phyloP scores from a whole-genome alignment of 805 yeast genomes.

The Cyberlindnera lachancei region DNA sequence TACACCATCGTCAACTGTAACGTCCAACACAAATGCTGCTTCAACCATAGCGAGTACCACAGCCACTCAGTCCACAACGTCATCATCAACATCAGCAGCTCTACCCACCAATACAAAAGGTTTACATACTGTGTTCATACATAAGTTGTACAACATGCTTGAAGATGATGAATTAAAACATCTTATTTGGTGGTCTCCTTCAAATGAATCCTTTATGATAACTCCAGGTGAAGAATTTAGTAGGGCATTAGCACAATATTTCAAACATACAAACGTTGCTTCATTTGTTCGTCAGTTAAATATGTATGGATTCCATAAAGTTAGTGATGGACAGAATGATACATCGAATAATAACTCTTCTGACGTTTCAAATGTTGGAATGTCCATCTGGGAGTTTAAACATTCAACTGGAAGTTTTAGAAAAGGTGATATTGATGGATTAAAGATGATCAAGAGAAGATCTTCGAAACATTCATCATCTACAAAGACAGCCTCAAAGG shows the following conservation, averaged over 20 bases:
- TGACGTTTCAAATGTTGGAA: slow-evolving; percentile 5
- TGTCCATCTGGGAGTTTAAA: slow-evolving; percentile 72
- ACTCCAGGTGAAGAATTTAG: slow-evolving; percentile 83
- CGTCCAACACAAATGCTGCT: no score
- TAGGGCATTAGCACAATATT: slow-evolving; percentile 55
- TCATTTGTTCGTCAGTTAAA: slow-evolving; percentile 73
- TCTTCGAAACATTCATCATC: slow-evolving; percentile 36
- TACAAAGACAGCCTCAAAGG: no score
- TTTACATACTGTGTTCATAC: slow-evolving; percentile 60
- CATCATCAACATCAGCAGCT: neutral
- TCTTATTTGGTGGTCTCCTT: slow-evolving; percentile 78
- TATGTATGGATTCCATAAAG: slow-evolving; percentile 67
- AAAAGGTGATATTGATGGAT: slow-evolving; percentile 70
- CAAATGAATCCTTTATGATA: slow-evolving; percentile 69
- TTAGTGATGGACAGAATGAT: slow-evolving; percentile 29
- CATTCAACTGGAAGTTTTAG: slow-evolving; percentile 74
- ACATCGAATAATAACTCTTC: neutral
- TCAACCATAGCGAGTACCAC: no score
- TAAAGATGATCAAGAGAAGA: slow-evolving; percentile 73
- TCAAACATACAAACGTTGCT: slow-evolving; percentile 76
- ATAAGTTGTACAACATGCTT: slow-evolving; percentile 84
- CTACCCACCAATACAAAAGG: slow-evolving; percentile 22
- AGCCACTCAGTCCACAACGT: neutral
- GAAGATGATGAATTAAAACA: slow-evolving; percentile 68
- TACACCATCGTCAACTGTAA: no score